A percentile compares a stretch with the other conserved stretches of the same genome.
Conservation (phyloP, 768 basidiomycete species). For the Porpolomopsis calyptriformis region DNA sequence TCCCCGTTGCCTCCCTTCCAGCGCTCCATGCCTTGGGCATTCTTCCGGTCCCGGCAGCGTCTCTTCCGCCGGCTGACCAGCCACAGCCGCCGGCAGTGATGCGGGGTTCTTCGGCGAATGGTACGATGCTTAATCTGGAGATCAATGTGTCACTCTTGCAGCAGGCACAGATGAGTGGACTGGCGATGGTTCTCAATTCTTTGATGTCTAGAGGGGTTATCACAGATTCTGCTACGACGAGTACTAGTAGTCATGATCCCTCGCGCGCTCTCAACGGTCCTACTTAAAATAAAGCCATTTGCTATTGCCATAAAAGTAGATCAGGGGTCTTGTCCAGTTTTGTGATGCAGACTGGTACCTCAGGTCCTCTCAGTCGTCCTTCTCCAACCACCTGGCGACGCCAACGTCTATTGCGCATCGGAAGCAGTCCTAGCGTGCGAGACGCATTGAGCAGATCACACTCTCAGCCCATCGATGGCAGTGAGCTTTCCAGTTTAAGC, state of each 20-base stretch:
- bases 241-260: not conserved
- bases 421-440: conserved; percentile 22
- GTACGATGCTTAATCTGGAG: conserved; percentile 63
- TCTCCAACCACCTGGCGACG: conserved; percentile 52
- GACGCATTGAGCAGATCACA: conserved; percentile 5
- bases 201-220: conserved; percentile 31
- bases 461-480: conserved; percentile 3
- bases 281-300: too few species aligned
- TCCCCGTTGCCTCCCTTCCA: conserved; percentile 56
- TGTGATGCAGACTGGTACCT: not conserved
- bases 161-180: conserved; percentile 64
- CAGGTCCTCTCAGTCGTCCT: conserved; percentile 36
- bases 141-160: conserved; percentile 70
- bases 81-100: conserved; percentile 69
- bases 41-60: conserved; percentile 50
- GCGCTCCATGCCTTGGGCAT: conserved; percentile 66
- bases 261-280: not conserved
- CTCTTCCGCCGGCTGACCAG: conserved; percentile 42
- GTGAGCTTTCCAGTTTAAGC: not conserved
- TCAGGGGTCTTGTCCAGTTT: too few species aligned
- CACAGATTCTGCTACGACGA: not conserved
- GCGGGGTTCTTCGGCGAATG: conserved; percentile 59
- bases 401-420: conserved; percentile 48
- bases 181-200: conserved; percentile 62
- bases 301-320: too few species aligned